Conservation (phyloP, 768 basidiomycete genomes). For the Dentipellis fragilis region DNA sequence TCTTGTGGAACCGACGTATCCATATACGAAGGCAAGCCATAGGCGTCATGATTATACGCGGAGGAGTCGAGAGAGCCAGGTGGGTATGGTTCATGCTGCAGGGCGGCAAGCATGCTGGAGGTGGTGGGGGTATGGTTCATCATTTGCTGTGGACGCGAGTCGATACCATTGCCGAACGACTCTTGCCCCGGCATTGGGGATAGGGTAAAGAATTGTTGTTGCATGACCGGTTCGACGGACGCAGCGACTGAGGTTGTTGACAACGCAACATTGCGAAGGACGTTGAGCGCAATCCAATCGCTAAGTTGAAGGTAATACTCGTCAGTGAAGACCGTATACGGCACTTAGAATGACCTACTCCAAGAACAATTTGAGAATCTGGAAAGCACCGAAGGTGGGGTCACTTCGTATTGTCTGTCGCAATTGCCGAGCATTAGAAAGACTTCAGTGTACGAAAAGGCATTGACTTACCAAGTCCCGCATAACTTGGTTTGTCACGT, state of each 20-base stretch:
- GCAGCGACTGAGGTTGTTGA: conserved; percentile 89
- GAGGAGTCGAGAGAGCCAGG: conserved; percentile 55
- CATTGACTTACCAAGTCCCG: conserved; percentile 61
- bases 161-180: conserved; percentile 51
- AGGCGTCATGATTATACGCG: conserved; percentile 58
- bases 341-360: conserved; percentile 45
- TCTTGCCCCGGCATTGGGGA: conserved; percentile 89
- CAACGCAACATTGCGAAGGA: conserved; percentile 75
- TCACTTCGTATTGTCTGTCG: conserved; percentile 84
- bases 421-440: background rate
- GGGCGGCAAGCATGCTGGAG: conserved; percentile 82
- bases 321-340: conserved; percentile 11
- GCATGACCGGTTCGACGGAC: conserved; percentile 86
- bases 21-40: conserved; percentile 67
- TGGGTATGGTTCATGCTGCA: conserved; percentile 69
- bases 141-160: conserved; percentile 42
- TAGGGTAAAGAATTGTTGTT: conserved; percentile 78
- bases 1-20: conserved; percentile 58
- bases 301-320: conserved; percentile 27
- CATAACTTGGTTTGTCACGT: conserved; percentile 91
- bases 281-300: conserved; percentile 88
- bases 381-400: conserved; percentile 87
- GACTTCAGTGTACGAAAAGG: background rate
- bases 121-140: conserved; percentile 82
- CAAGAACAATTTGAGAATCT: conserved; percentile 83